Conservation (phyloP, 179 eudicot species). For the Drosera spatulata region DNA sequence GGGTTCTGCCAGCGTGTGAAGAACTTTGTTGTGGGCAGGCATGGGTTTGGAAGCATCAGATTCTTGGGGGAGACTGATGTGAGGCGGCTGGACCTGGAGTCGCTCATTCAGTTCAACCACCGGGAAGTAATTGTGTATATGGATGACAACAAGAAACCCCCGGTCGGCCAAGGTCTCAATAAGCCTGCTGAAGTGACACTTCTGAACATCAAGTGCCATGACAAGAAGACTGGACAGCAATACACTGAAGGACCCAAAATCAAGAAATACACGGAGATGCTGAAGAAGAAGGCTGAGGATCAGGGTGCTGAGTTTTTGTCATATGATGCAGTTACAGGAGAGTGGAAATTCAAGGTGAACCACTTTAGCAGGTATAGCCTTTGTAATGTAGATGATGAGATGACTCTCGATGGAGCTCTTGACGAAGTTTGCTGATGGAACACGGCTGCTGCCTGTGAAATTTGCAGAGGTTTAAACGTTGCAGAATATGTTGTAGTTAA, state of each 20-base stretch:
- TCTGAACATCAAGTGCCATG: conserved; percentile 47
- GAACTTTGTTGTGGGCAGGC: conserved; percentile 59
- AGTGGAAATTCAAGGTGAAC: conserved; percentile 56
- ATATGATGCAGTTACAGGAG: conserved; percentile 41
- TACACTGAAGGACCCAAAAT: conserved; percentile 30
- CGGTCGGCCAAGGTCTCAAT: conserved; percentile 71
- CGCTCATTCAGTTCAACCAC: conserved; percentile 38
- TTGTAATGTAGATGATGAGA: not conserved
- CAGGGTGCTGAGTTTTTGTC: conserved; percentile 69
- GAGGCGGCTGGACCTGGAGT: conserved; percentile 48
- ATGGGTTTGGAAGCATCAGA: conserved; percentile 63
- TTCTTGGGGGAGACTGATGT: conserved; percentile 60
- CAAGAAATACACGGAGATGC: conserved; percentile 39
- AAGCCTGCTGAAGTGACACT: conserved; percentile 74
- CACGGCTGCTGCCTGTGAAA: too few relatives aligned
- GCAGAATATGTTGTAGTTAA: too few relatives aligned
- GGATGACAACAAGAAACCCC: conserved; percentile 52
- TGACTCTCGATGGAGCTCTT: not conserved
- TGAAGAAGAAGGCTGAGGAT: conserved; percentile 35
- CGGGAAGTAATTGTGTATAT: conserved; percentile 48
- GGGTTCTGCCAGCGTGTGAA: conserved; percentile 57
- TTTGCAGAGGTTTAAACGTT: too few relatives aligned
- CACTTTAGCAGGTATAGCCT: conserved; percentile 35
- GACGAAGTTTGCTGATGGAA: too few relatives aligned
- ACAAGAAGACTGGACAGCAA: conserved; percentile 38